Base-by-base conservation (phyloP, 345 rosid species). In the Boechera retrofracta region DNA sequence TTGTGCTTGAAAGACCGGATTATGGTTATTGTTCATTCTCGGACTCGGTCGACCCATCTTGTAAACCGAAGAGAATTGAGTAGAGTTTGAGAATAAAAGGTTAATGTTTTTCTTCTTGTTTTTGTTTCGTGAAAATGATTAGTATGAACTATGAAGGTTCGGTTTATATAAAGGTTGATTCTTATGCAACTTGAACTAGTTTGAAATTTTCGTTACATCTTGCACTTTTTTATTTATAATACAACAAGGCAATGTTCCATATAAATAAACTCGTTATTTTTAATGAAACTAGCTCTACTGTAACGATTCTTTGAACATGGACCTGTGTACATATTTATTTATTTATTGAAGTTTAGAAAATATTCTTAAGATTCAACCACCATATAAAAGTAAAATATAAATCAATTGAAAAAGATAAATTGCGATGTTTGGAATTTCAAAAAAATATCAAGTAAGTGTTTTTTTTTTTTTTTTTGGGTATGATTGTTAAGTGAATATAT, bases 31-130 rank as follows among this genome's bases (percentile, higher is more conserved):
- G 68, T 75, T 69, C 62, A 67, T 67, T 5, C 36, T 51, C 55
- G 70, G 75, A 60, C 75, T 72, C 33, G 54, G 69, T 39, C 73
- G 77, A 72, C 81, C 81, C 81, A 78, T 77, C 49, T 58, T 64
- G 28, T 47, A 56, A 62, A 52, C 24, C 56, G 11, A 35, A 77
- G 55, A 51, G 58, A 16, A n/a, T 12, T 45, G 51, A 42, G 42
- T 4, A 57, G 36, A 26, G n/a, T 68, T 63, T 35, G 56, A 38
- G 3, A 26, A 2, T 28, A 28, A 28, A 2, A 28, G 29, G 29
- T 28, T 28, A 28, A 28, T 28, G 26, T 24, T 72, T 9, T 41
- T 10, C 16, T 24, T 4, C 0, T 32, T 59, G 16, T 7, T 4
- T 42, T 32, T 21, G 45, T 2, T 1, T 38, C 38, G 18, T 61